Percentiles rank a stretch among this genome's conserved stretches.
phyloP scores from a whole-genome alignment of 2,329 filamentous ascomycete genomes.

The Cladophialophora exuberans region DNA sequence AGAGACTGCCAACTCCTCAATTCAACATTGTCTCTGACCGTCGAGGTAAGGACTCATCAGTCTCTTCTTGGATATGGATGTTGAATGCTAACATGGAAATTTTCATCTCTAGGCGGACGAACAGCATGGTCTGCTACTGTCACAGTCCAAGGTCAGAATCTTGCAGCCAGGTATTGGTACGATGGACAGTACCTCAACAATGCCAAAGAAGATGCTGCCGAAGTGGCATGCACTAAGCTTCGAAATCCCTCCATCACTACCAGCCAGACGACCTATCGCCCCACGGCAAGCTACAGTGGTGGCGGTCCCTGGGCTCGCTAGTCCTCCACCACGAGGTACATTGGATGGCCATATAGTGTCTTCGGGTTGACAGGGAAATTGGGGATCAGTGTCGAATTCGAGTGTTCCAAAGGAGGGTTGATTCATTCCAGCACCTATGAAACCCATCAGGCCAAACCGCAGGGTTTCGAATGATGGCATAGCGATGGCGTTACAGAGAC shows the following conservation, averaged over 20 bases:
- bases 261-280: constrained; percentile 18
- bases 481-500: constrained; percentile 30
- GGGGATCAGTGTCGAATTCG: not conserved
- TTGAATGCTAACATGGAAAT: too few species aligned
- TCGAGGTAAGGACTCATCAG: constrained; percentile 56
- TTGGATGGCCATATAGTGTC: constrained; percentile 2
- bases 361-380: not conserved
- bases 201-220: constrained; percentile 87
- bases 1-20: constrained; percentile 49
- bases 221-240: constrained; percentile 62
- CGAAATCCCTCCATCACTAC: constrained; percentile 36
- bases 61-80: too few species aligned
- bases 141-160: constrained; percentile 65
- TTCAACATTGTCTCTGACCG: constrained; percentile 76
- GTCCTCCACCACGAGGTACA: not conserved
- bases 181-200: constrained; percentile 87
- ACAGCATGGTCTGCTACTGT: constrained; percentile 89
- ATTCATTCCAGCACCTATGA: constrained; percentile 15
- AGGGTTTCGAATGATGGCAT: constrained; percentile 22
- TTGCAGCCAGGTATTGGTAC: constrained; percentile 85
- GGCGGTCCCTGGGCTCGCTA: constrained; percentile 25
- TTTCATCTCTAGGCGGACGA: constrained; percentile 68
- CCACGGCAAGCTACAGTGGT: constrained; percentile 15
- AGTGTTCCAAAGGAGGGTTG: constrained; percentile 1
- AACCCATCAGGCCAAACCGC: not conserved